These are phyloP conservation scores for Rhodocollybia butyracea DNA, from an alignment of 768 basidiomycete genomes.

Conservation along the genomic window DNA sequence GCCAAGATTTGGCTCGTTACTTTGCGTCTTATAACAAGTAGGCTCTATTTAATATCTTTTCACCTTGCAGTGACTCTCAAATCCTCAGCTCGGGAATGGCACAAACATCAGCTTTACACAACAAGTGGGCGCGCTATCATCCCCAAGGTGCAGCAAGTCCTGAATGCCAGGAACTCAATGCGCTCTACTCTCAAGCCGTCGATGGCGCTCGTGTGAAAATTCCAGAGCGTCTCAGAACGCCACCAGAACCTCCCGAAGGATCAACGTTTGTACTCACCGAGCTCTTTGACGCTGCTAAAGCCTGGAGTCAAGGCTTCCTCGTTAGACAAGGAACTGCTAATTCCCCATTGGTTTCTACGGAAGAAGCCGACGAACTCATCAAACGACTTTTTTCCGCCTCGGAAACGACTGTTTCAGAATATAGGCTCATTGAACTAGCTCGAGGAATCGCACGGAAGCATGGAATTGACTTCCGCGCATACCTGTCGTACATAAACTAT, in stretches of 20 bases:
- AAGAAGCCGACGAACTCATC: conserved; percentile 41
- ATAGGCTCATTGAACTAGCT: conserved; percentile 53
- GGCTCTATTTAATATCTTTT: conserved; percentile 13
- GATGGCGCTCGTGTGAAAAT: conserved; percentile 63
- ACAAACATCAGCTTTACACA: conserved; percentile 51
- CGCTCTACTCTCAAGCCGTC: conserved; percentile 66
- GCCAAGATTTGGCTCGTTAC: conserved; percentile 59
- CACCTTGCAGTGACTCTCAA: too few relatives aligned
- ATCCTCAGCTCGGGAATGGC: conserved; percentile 63
- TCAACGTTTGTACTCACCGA: conserved; percentile 49
- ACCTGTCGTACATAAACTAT: conserved; percentile 51
- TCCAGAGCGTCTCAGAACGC: conserved; percentile 50
- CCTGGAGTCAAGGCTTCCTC: conserved; percentile 44
- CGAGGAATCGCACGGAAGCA: conserved; percentile 42
- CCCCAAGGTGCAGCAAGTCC: conserved; percentile 55
- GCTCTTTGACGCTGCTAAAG: conserved; percentile 41
- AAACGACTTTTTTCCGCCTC: conserved; percentile 44
- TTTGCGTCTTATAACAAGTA: conserved; percentile 66
- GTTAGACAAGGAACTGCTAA: conserved; percentile 18
- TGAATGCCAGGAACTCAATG: conserved; percentile 71
- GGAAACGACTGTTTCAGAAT: conserved; percentile 58
- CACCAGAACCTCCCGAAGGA: conserved; percentile 38
- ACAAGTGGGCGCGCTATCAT: conserved; percentile 55
- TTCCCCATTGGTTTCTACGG: conserved; percentile 20
- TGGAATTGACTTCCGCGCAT: conserved; percentile 40